Base-by-base conservation (phyloP, 257 asterid species). In the Primulina tabacum region DNA sequence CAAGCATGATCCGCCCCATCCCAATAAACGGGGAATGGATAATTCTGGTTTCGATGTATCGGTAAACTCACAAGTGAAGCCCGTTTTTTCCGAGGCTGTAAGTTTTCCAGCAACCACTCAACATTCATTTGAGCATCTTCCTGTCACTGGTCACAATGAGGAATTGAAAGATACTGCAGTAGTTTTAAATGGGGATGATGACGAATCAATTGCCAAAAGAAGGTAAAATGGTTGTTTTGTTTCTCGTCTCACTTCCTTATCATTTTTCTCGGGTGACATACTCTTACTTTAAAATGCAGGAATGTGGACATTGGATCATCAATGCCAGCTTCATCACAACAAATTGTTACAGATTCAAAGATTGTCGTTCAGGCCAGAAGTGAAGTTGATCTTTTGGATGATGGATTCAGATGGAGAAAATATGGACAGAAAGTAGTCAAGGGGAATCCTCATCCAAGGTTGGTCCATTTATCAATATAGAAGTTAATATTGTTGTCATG, bases 381-480 rank as follows among this genome's bases (percentile, higher is more conserved):
- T 76, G 98, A 90, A 75, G 97, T 92, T 79, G 96, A 88, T 81
- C 84, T 90, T 34, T 73, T 92, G 80, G 93, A 90, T 52, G 98
- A 92, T 75, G 96, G 97, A 30, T 92, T 76, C 73, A 92, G 87
- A 80, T 92, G 98, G 98, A 80, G 97, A 69, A 92, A 92, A 76
- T 92, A 92, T 26, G 98, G 98, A 70, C 98, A 92, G 75, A 92
- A 92, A 78, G 92, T 88, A 63, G 97, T 92, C 11, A 92, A 92
- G 78, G 98, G 98, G 53, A 90, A 89, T 78, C 89, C 85, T 72
- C 81, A 92, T 71, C 98, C 96, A 67, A 92, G 98, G 98, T 92
- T 64, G 7, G 43, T 17, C 35, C 37, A 40, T 55, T 62, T 61
- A 75, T 55, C 21, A 33, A 68, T 18, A 8, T 47, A 34, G n/a